Evolutionary conservation across 2,329 filamentous ascomycete genomes (phyloP).

Genomic region (Aspergillus sp.): DNA sequence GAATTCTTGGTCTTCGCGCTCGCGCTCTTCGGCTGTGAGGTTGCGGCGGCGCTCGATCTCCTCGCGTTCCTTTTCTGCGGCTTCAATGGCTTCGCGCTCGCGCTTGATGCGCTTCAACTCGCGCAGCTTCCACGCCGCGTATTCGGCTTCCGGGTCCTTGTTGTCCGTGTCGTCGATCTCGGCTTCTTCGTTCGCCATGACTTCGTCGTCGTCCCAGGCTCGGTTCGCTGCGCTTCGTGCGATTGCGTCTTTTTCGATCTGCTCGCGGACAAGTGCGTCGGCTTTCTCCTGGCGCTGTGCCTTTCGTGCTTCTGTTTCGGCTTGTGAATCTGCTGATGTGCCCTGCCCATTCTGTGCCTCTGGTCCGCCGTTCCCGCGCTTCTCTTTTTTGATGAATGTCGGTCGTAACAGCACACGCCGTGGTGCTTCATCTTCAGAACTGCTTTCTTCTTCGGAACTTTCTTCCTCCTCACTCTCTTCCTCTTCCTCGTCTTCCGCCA

Average conservation of each 20-base stretch:
- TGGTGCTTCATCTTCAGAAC: slow-evolving; percentile 62
- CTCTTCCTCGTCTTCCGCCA: slow-evolving; percentile 53
- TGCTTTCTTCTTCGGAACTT: slow-evolving; percentile 57
- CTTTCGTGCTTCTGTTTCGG: slow-evolving; percentile 45
- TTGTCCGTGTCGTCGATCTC: slow-evolving; percentile 90
- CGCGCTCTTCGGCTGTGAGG: slow-evolving; percentile 82
- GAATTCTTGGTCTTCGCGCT: slow-evolving; percentile 79
- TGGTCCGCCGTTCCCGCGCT: slow-evolving; percentile 52
- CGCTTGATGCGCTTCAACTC: slow-evolving; percentile 89
- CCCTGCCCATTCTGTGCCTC: slow-evolving; percentile 28
- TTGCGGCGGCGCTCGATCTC: slow-evolving; percentile 88
- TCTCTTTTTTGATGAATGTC: slow-evolving; percentile 68
- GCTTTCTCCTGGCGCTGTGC: slow-evolving; percentile 70
- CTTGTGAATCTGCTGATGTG: slow-evolving; percentile 39
- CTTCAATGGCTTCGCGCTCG: slow-evolving; percentile 82
- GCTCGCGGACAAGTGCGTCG: slow-evolving; percentile 82
- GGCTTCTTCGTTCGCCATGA: slow-evolving; percentile 68
- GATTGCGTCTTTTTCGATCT: slow-evolving; percentile 79
- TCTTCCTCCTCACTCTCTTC: slow-evolving; percentile 53
- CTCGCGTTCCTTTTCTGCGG: slow-evolving; percentile 79
- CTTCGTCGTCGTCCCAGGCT: slow-evolving; percentile 77
- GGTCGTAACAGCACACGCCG: slow-evolving; percentile 64
- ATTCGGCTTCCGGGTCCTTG: slow-evolving; percentile 82
- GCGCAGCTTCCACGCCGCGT: slow-evolving; percentile 90
- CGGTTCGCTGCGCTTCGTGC: slow-evolving; percentile 76